Evolutionary conservation across 2,329 filamentous ascomycete species (phyloP).

Genomic region (Talaromyces sp.): DNA sequence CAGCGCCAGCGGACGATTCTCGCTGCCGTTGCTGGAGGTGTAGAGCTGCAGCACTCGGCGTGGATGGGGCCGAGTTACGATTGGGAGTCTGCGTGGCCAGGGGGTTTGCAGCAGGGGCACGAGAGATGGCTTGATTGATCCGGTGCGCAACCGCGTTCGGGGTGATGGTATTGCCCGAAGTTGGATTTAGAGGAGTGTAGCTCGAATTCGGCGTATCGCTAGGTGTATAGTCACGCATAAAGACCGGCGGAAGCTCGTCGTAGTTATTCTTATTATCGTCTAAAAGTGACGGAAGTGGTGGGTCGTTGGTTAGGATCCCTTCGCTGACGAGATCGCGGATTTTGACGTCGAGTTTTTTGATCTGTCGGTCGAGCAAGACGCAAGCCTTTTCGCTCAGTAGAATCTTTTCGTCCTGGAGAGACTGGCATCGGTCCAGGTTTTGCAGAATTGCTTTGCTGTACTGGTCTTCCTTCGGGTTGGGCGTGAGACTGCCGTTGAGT

Average conservation of each 20-base stretch:
- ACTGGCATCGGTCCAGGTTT: slow-evolving; percentile 54
- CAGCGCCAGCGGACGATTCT: slow-evolving; percentile 51
- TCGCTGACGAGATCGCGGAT: slow-evolving; percentile 56
- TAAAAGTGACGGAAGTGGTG: slow-evolving; percentile 56
- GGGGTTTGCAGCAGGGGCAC: slow-evolving; percentile 31
- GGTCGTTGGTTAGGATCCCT: slow-evolving; percentile 56
- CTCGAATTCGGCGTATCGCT: slow-evolving; percentile 38
- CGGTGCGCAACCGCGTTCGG: slow-evolving; percentile 50
- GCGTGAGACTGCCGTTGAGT: slow-evolving; percentile 55
- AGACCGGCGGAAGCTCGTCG: slow-evolving; percentile 43
- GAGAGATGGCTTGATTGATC: slow-evolving; percentile 37
- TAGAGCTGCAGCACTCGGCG: slow-evolving; percentile 34
- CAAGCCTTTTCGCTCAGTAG: slow-evolving; percentile 57
- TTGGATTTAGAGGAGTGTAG: slow-evolving; percentile 48
- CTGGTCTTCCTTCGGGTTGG: slow-evolving; percentile 60
- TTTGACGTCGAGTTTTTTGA: slow-evolving; percentile 60
- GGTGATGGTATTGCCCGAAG: slow-evolving; percentile 52
- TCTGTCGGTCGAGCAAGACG: slow-evolving; percentile 57
- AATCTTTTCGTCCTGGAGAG: slow-evolving; percentile 60
- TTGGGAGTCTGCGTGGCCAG: slow-evolving; percentile 35
- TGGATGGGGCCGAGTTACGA: slow-evolving; percentile 43
- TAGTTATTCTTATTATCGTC: slow-evolving; percentile 40
- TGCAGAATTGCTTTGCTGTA: slow-evolving; percentile 55
- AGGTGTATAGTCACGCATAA: slow-evolving; percentile 42
- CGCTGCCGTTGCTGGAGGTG: slow-evolving; percentile 47